Evolutionary conservation across 139 green algal genomes (phyloP).

Genomic region (Chlorella sp.): DNA sequence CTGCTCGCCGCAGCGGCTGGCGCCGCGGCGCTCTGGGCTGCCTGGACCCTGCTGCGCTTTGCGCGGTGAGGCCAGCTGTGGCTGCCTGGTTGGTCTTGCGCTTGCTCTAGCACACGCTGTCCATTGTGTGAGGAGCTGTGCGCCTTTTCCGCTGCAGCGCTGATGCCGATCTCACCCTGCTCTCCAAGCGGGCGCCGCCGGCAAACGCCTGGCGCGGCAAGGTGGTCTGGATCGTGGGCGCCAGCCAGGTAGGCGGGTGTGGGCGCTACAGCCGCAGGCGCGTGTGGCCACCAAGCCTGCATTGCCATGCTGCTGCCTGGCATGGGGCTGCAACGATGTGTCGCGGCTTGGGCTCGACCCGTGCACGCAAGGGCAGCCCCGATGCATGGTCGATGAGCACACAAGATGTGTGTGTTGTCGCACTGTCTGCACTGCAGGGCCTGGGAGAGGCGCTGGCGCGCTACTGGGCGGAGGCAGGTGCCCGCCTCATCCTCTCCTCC

Average conservation of each 20-base stretch:
- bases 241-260: slow-evolving; percentile 56
- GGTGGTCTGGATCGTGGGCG: slow-evolving; percentile 86
- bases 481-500: slow-evolving; percentile 75
- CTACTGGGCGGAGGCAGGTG: slow-evolving; percentile 65
- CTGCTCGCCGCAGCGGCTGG: background rate
- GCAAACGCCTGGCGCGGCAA: slow-evolving; percentile 62
- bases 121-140: background rate
- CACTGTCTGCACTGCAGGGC: slow-evolving; percentile 42
- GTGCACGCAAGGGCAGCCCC: background rate
- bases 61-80: no score
- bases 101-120: background rate
- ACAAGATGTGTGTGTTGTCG: no score
- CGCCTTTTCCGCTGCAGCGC: slow-evolving; percentile 23
- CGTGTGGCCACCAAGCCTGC: background rate
- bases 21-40: background rate
- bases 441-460: slow-evolving; percentile 69
- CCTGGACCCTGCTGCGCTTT: slow-evolving; percentile 5
- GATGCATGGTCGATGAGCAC: no score
- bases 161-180: slow-evolving; percentile 58
- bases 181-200: slow-evolving; percentile 39
- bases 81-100: no score
- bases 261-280: no score
- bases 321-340: background rate
- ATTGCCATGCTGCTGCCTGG: background rate
- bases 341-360: background rate